Evolutionary conservation across 2,329 filamentous ascomycete species (phyloP).

Genomic region (Sclerotinia subarctica): DNA sequence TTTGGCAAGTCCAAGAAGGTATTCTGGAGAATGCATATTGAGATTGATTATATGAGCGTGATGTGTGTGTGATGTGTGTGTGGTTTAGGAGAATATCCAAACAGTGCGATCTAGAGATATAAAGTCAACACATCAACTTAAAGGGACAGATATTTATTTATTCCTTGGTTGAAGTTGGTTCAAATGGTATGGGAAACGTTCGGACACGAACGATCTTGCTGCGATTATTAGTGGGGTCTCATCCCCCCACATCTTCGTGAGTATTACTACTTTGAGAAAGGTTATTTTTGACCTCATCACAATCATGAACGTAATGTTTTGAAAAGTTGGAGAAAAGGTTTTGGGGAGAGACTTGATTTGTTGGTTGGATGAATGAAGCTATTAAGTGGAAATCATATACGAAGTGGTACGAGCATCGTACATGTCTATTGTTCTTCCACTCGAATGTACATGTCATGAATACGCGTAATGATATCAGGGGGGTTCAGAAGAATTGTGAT

Average conservation of each 20-base stretch:
- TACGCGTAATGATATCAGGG: no score
- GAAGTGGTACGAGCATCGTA: not conserved
- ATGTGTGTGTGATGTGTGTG: no score
- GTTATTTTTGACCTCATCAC: not conserved
- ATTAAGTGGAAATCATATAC: not conserved
- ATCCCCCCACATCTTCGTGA: conserved; percentile 11
- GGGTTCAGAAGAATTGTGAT: no score
- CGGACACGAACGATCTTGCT: not conserved
- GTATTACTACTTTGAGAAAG: conserved; percentile 17
- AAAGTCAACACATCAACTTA: not conserved
- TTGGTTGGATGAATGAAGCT: not conserved
- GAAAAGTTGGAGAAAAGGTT: not conserved
- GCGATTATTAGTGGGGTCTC: not conserved
- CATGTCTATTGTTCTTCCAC: not conserved
- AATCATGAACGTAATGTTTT: not conserved
- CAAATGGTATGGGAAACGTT: not conserved
- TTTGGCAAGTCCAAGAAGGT: conserved; percentile 23
- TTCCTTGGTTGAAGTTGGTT: not conserved
- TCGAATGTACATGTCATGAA: not conserved
- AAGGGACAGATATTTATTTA: not conserved
- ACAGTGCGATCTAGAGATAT: not conserved
- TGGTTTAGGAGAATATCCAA: not conserved
- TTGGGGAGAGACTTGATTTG: not conserved
- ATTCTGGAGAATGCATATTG: conserved; percentile 14
- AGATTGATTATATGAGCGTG: not conserved